phyloP scores from a whole-genome alignment of 106 monocot species.

The Dendrobium catenatum region DNA sequence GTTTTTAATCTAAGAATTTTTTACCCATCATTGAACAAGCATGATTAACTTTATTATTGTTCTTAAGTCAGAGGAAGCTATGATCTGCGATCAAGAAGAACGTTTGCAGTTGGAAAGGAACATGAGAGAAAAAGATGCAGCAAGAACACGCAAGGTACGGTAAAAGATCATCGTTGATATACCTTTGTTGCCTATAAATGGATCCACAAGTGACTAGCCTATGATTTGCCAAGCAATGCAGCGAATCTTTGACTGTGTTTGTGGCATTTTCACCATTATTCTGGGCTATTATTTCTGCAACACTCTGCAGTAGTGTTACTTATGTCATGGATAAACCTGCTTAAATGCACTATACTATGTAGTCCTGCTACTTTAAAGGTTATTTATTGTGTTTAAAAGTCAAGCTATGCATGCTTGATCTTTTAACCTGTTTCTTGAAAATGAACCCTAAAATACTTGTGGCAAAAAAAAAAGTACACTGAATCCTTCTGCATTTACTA shows the following conservation, averaged over 20 bases:
- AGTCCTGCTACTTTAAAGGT: neutral
- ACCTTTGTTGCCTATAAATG: neutral
- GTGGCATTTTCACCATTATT: neutral
- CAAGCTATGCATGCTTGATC: neutral
- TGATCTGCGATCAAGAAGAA: constrained; percentile 78
- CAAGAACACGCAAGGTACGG: constrained; percentile 65
- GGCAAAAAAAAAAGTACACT: neutral
- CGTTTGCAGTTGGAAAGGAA: constrained; percentile 71
- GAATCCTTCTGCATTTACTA: neutral
- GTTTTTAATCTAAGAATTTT: neutral
- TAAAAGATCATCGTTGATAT: neutral
- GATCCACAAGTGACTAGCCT: neutral
- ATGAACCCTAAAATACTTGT: neutral
- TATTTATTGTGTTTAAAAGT: neutral
- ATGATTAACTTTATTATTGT: neutral
- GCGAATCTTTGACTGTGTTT: neutral
- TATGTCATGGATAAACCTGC: neutral
- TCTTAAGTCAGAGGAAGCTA: constrained; percentile 68
- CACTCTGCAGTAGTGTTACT: neutral
- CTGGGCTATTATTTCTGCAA: neutral
- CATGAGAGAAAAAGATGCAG: constrained; percentile 80
- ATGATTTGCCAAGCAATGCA: neutral
- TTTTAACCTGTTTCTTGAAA: neutral
- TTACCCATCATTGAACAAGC: constrained; percentile 2
- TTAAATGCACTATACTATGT: neutral